Percentiles rank a stretch among this genome's conserved stretches.
These are phyloP conservation scores for Ascoidea rubescens DNA, from an alignment of 805 yeast genomes.

Conservation along the genomic window DNA sequence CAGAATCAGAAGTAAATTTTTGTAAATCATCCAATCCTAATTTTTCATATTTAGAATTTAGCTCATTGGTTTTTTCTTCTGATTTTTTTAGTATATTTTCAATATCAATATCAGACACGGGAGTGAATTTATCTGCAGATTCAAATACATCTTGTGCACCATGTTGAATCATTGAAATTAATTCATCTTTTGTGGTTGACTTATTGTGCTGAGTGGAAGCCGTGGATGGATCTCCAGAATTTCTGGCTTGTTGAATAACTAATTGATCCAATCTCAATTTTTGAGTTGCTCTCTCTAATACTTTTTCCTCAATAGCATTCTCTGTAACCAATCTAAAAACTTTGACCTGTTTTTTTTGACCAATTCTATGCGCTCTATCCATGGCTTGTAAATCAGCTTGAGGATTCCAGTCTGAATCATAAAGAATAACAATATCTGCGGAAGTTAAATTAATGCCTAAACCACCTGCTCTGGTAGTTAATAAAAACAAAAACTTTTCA, in stretches of 20 bases:
- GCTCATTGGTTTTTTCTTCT: constrained; percentile 61
- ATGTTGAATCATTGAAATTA: constrained; percentile 89
- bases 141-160: constrained; percentile 89
- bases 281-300: constrained; percentile 90
- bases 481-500: constrained; percentile 67
- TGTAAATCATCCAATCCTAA: constrained; percentile 90
- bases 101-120: constrained; percentile 50
- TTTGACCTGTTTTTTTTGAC: constrained; percentile 90
- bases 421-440: constrained; percentile 81
- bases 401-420: constrained; percentile 96
- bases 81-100: constrained; percentile 74
- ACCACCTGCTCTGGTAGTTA: constrained; percentile 96
- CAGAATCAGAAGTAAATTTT: constrained; percentile 75
- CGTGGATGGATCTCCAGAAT: constrained; percentile 30
- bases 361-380: constrained; percentile 97
- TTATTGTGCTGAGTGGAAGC: constrained; percentile 15
- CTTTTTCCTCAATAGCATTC: constrained; percentile 92
- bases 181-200: constrained; percentile 63
- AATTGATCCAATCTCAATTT: constrained; percentile 84
- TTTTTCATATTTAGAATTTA: constrained; percentile 72
- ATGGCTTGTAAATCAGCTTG: constrained; percentile 96
- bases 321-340: constrained; percentile 91
- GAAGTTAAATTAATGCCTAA: constrained; percentile 85
- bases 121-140: constrained; percentile 17
- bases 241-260: constrained; percentile 87